Percentiles rank a stretch among this genome's conserved stretches.
These are phyloP conservation scores for Amanita molliuscula DNA, from an alignment of 768 basidiomycete species.

Conservation along the genomic window DNA sequence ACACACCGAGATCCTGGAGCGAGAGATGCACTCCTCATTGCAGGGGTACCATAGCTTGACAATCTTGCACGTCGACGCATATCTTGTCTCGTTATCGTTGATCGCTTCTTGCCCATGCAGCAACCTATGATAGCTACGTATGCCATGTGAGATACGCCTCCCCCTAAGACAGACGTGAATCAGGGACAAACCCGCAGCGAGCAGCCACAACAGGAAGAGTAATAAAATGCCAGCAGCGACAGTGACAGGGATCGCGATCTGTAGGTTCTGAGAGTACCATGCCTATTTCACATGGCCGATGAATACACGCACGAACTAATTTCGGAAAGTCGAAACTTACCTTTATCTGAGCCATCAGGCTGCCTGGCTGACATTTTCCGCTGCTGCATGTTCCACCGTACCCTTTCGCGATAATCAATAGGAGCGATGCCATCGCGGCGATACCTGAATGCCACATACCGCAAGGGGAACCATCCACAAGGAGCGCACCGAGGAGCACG, in stretches of 20 bases:
- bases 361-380: conserved; percentile 53
- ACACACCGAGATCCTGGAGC: conserved; percentile 17
- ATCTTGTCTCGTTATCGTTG: conserved; percentile 1
- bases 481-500: conserved; percentile 54
- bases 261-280: conserved; percentile 69
- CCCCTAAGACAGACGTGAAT: neutral
- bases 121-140: conserved; percentile 24
- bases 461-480: conserved; percentile 79
- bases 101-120: conserved; percentile 15
- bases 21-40: neutral
- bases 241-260: conserved; percentile 73
- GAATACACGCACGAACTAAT: neutral
- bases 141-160: neutral
- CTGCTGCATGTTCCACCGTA: conserved; percentile 61
- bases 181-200: conserved; percentile 13
- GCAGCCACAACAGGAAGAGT: conserved; percentile 43
- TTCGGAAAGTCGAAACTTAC: conserved; percentile 20
- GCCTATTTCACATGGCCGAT: conserved; percentile 28
- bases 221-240: conserved; percentile 57
- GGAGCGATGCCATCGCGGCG: conserved; percentile 3
- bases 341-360: conserved; percentile 49
- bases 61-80: conserved; percentile 14
- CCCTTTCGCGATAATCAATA: conserved; percentile 26
- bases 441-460: conserved; percentile 26
- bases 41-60: conserved; percentile 12